Evolutionary conservation across 139 green algal species (phyloP), one percentile per base, ranked within the genome.

Genomic region (Pseudopediastrum boryanum): DNA sequence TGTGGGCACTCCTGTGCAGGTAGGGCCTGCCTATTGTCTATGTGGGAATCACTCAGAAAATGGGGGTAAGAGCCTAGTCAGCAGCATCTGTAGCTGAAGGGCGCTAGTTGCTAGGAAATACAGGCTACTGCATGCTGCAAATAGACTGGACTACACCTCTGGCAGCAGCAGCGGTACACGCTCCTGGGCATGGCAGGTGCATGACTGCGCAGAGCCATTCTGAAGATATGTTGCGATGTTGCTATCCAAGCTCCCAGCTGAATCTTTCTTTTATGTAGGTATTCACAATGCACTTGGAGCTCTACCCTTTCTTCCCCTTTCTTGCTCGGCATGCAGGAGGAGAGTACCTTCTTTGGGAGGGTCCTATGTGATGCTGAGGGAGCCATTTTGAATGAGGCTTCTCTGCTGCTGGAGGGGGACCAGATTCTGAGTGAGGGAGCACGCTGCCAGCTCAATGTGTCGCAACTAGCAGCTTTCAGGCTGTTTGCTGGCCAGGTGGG

Each of bases 321-420:
- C 6, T 78, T 36, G 42, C 59, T 41, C 25, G 12, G 25, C 56
- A 19, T 73, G 39, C 89, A 95, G 86, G 84, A 93, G 41, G 36
- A 78, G 6, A 77, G 81, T 38, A 76, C 87, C 64, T 88, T 94
- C 63, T 89, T 93, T 36, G 93, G 93, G 0, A 85, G 93, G 41
- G 80, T 97, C 10, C 86, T 89, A 52, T 90, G 42, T 39, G 77
- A 82, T 38, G 75, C 64, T 8, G 68, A 83, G 8, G 79, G 63
- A 16, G 88, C 86, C 4, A 59, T 72, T 6, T 85, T 97, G 16
- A 95, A 94, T 77, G 84, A 85, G 8, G 71, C 87, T 46, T 87
- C 78, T 2, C 64, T 97, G 48, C 46, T 94, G 77, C 85, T 98
- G 56, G 94, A 98, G 86, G 94, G 94, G 27, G 85, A 77, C 68